A percentile compares a stretch with the other conserved stretches of the same genome.
phyloP scores from a whole-genome alignment of 768 basidiomycete species.

The Stropharia rugosoannulata region DNA sequence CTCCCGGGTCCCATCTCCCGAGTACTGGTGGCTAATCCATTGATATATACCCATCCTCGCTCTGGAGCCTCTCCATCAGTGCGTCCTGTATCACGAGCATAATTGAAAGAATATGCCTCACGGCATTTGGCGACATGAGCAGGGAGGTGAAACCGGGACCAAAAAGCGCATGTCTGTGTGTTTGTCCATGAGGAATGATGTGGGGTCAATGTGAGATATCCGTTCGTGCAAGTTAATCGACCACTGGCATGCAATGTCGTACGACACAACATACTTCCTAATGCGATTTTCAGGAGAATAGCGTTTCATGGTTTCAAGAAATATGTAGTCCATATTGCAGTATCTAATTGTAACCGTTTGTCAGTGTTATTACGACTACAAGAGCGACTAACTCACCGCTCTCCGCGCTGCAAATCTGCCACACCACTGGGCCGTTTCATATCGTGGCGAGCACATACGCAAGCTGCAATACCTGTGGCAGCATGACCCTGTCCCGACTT shows the following conservation, averaged over 20 bases:
- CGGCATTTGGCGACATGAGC: background rate
- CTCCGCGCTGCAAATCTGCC: background rate
- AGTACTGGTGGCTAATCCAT: no score
- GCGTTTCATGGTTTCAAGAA: background rate
- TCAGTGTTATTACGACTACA: background rate
- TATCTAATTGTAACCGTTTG: background rate
- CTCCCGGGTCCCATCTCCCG: no score
- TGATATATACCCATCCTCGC: no score
- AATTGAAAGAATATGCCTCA: no score
- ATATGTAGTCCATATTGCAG: background rate
- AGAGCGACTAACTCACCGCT: background rate
- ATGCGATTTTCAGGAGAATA: background rate
- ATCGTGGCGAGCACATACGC: background rate
- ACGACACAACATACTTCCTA: background rate
- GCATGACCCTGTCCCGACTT: conserved; percentile 16
- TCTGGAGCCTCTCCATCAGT: no score
- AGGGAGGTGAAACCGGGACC: background rate
- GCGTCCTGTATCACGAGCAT: no score
- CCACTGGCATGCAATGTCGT: no score
- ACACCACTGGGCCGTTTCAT: background rate
- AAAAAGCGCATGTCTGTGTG: background rate
- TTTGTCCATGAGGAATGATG: background rate
- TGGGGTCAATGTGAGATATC: background rate
- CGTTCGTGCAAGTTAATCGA: background rate
- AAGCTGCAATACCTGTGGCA: conserved; percentile 17